phyloP scores from a whole-genome alignment of 352 stramenopile genomes.

The Phytophthora tubulina region DNA sequence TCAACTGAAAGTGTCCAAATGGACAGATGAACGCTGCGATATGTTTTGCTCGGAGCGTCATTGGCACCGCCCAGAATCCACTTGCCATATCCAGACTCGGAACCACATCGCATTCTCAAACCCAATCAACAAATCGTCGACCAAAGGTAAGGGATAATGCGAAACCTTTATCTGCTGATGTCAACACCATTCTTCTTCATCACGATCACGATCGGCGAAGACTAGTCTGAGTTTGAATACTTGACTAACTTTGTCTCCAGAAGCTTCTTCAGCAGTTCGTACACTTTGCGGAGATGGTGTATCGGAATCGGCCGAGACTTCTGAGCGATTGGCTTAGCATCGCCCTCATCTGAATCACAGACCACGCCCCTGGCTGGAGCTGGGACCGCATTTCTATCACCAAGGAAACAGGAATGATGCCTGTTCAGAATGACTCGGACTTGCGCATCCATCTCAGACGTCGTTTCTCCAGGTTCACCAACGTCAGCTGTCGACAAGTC shows the following conservation, averaged over 20 bases:
- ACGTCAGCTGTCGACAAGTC: no score
- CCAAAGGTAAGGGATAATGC: no score
- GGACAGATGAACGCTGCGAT: background rate
- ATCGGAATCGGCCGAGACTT: background rate
- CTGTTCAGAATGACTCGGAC: background rate
- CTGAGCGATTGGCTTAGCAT: background rate
- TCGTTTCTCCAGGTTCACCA: background rate
- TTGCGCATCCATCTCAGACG: background rate
- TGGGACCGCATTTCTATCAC: background rate
- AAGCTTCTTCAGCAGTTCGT: constrained; percentile 3
- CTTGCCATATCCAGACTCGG: background rate
- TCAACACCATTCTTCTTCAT: background rate
- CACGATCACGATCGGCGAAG: background rate
- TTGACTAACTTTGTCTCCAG: background rate
- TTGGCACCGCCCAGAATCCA: background rate
- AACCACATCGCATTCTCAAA: no score
- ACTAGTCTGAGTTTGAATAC: background rate
- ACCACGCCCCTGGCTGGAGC: background rate
- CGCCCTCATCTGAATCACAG: background rate
- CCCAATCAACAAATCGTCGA: no score
- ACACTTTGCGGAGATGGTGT: background rate
- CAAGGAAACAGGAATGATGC: background rate
- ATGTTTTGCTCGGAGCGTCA: background rate
- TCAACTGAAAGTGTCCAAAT: background rate
- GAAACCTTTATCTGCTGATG: no score